Evolutionary conservation across 331 rosid species (phyloP).

Genomic region (Pyracantha coccinea): DNA sequence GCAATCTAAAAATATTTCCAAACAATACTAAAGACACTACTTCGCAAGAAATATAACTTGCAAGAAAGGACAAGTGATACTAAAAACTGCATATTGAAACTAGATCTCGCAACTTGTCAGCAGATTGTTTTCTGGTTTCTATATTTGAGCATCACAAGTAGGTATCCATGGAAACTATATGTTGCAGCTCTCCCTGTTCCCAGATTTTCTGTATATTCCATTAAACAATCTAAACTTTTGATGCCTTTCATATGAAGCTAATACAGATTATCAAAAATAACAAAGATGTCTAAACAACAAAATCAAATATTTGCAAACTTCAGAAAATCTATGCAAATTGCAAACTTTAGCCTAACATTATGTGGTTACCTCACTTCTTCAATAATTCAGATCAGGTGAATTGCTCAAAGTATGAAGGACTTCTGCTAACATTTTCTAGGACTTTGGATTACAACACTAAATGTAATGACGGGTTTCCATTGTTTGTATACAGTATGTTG

Average conservation of each 20-base stretch:
- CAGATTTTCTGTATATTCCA: background rate
- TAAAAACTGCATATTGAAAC: background rate
- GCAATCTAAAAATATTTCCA: background rate
- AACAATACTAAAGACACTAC: background rate
- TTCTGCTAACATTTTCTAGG: background rate
- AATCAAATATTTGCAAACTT: background rate
- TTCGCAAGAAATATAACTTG: background rate
- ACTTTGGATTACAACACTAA: background rate
- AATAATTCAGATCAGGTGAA: background rate
- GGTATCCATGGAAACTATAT: background rate
- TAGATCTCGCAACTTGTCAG: background rate
- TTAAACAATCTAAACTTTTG: background rate
- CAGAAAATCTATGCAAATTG: background rate
- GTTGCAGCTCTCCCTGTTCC: background rate
- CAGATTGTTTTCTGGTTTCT: background rate
- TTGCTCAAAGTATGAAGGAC: background rate
- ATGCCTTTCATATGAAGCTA: background rate
- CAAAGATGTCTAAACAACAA: background rate
- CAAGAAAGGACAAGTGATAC: background rate
- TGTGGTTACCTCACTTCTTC: background rate
- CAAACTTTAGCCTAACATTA: background rate
- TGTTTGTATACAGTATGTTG: background rate
- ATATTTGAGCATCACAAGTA: background rate
- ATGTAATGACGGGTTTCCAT: background rate
- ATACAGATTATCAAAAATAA: background rate